These are phyloP conservation scores for Antitrichia curtipendula DNA, from an alignment of 225 moss, liverwort and hornwort genomes.

Conservation along the genomic window DNA sequence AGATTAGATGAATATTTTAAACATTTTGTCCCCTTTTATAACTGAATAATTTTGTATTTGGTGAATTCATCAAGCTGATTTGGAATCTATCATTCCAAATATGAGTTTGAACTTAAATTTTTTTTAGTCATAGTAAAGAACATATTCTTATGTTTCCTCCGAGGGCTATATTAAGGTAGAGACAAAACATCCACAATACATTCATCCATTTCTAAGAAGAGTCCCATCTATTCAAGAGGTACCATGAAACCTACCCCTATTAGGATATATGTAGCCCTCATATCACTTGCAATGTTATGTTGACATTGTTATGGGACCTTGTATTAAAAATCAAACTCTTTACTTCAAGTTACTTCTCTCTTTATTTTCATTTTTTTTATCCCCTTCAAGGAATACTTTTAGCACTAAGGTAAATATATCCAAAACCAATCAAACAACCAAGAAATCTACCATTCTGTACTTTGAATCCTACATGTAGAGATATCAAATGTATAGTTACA, in stretches of 20 bases:
- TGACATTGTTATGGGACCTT: too few relatives aligned
- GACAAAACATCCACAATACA: neutral
- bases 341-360: too few relatives aligned
- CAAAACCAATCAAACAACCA: neutral
- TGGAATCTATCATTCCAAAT: neutral
- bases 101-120: neutral
- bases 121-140: neutral
- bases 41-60: too few relatives aligned
- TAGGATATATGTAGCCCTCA: too few relatives aligned
- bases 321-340: too few relatives aligned
- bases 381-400: neutral
- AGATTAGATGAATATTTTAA: too few relatives aligned
- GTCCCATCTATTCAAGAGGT: neutral
- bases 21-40: too few relatives aligned
- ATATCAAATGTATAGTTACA: neutral
- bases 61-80: too few relatives aligned
- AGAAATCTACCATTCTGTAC: accelerated
- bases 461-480: neutral
- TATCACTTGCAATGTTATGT: too few relatives aligned
- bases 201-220: neutral
- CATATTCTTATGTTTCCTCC: accelerated
- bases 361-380: too few relatives aligned
- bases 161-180: accelerated
- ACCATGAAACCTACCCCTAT: neutral
- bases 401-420: neutral